A percentile compares a stretch with the other conserved stretches of the same genome.
phyloP scores from a whole-genome alignment of 768 basidiomycete genomes.

The Phanerodontia chrysosporium region DNA sequence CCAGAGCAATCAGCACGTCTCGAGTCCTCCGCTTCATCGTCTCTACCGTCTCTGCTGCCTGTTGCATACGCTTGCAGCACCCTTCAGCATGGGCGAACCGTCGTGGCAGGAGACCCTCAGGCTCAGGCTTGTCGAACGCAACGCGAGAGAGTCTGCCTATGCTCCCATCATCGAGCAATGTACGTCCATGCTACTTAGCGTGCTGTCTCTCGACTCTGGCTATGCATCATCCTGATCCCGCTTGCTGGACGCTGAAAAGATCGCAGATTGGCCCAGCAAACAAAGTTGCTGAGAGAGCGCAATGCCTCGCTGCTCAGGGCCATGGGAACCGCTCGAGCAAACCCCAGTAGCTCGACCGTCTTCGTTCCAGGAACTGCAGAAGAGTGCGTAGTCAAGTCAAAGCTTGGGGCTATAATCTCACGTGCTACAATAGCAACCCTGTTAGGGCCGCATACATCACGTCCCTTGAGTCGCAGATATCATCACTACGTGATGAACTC shows the following conservation, averaged over 20 bases:
- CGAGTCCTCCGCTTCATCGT: slow-evolving; percentile 10
- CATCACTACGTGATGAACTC: slow-evolving; percentile 85
- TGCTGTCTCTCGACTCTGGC: slow-evolving; percentile 2
- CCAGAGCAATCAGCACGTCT: slow-evolving; percentile 7
- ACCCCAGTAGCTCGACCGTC: slow-evolving; percentile 59
- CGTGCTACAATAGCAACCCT: slow-evolving; percentile 54
- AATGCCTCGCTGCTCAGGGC: slow-evolving; percentile 86
- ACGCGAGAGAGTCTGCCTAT: slow-evolving; percentile 76
- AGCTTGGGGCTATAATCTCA: not conserved
- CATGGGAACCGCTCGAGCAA: slow-evolving; percentile 65
- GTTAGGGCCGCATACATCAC: slow-evolving; percentile 84
- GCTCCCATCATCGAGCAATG: slow-evolving; percentile 90
- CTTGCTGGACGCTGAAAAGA: slow-evolving; percentile 47
- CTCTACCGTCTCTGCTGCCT: not conserved
- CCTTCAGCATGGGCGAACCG: slow-evolving; percentile 66
- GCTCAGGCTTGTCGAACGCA: slow-evolving; percentile 76
- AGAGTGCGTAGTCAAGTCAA: slow-evolving; percentile 49
- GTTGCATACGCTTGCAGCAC: not conserved
- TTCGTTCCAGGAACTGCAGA: slow-evolving; percentile 58
- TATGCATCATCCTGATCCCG: slow-evolving; percentile 14
- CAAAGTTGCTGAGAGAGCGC: slow-evolving; percentile 86
- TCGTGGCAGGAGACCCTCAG: slow-evolving; percentile 82
- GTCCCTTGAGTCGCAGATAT: slow-evolving; percentile 92
- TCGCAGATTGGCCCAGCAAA: slow-evolving; percentile 87
- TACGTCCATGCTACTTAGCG: slow-evolving; percentile 35